These are phyloP conservation scores for Elongisporangium anandrum DNA, from an alignment of 352 stramenopile genomes.

Conservation along the genomic window DNA sequence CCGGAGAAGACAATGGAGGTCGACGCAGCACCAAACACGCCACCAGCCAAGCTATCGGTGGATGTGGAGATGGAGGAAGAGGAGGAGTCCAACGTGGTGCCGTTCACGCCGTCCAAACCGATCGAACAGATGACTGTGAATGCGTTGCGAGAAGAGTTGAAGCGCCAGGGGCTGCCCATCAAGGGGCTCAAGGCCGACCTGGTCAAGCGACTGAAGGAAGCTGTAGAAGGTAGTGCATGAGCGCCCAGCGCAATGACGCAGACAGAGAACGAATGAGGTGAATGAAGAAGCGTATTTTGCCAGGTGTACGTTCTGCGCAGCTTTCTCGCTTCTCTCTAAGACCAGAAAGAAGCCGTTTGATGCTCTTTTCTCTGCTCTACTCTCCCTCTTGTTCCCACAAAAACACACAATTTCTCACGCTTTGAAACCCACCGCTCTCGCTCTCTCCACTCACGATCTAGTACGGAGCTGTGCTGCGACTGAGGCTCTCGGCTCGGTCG, in stretches of 20 bases:
- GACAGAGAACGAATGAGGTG: background rate
- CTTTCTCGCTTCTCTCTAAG: background rate
- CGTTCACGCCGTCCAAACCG: slow-evolving; percentile 63
- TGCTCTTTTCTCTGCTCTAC: background rate
- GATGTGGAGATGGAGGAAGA: slow-evolving; percentile 62
- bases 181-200: slow-evolving; percentile 84
- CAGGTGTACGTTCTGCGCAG: background rate
- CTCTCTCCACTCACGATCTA: slow-evolving; percentile 19
- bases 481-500: slow-evolving; percentile 72
- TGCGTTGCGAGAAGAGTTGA: slow-evolving; percentile 66
- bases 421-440: background rate
- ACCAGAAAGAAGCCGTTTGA: background rate
- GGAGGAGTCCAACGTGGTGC: slow-evolving; percentile 17
- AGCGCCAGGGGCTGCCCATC: slow-evolving; percentile 66
- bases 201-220: slow-evolving; percentile 76
- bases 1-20: slow-evolving; percentile 15
- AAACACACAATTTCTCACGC: background rate
- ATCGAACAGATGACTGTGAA: slow-evolving; percentile 77
- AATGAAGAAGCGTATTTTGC: background rate
- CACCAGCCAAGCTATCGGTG: slow-evolving; percentile 5
- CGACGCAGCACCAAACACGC: slow-evolving; percentile 8
- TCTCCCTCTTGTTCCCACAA: background rate
- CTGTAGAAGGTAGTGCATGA: slow-evolving; percentile 11
- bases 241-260: background rate
- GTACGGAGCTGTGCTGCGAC: slow-evolving; percentile 63